Base-by-base conservation (phyloP, 2,329 filamentous ascomycete genomes). In the Penicillium nordicum region DNA sequence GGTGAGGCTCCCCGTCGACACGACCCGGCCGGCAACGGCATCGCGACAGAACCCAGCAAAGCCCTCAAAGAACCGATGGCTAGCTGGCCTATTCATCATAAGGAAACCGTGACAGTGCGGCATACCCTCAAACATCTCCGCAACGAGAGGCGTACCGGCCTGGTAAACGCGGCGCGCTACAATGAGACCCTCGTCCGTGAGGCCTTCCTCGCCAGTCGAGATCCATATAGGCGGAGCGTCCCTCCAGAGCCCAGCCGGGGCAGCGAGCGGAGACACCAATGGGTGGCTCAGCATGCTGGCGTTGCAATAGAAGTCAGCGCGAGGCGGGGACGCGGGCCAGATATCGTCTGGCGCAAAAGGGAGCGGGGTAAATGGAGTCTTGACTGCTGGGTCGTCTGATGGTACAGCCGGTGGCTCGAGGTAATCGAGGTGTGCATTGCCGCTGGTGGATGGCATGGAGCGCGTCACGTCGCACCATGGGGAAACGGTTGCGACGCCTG, bases 41-140 rank as follows among this genome's bases (percentile, higher is more conserved):
- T 73, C 68, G 0, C 63, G 65, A 48, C 72, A 74, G 53, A 90
- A 91, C 2, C 69, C 72, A 0, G 82, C 74, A 81, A 85, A 84
- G 3, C 76, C 74, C 14, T 78, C 70, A 55, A 84, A 80, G 64
- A 84, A 88, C 46, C 80, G 77, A 62, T 68, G 74, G 3, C 80
- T 74, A 30, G 74, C 78, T 1, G 76, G 67, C 2, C 79, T 69
- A 5, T 74, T 72, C 1, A 78, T 72, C 53, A 90, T 73, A 1
- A 89, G 60, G 60, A 85, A 65, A 0, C 81, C 83, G 67, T 90
- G 78, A 48, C 76, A 77, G 57, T 79, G 77, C 10, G 77, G 77
- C 73, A 78, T 77, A 10, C 76, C 76, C 56, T 79, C 77, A 47
- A 74, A 78, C 45, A 73, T 72, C 45, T 78, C 72, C 6, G 76